These are phyloP conservation scores for Vitis cinerea DNA, from an alignment of 164 flowering plant species.

Conservation along the genomic window DNA sequence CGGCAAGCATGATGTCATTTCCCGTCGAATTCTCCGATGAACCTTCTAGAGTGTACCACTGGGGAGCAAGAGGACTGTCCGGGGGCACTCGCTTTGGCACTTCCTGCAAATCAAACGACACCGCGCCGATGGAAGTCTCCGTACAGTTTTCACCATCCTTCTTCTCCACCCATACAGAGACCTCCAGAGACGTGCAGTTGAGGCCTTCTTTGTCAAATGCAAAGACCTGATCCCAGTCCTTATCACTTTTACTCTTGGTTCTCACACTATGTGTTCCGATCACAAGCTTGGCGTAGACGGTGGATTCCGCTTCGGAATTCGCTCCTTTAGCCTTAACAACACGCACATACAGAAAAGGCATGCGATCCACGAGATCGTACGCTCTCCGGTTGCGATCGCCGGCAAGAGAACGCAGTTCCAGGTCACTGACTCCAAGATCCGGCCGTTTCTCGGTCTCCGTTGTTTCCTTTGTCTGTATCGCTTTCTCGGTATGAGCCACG, in stretches of 20 bases:
- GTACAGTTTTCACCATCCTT: slow-evolving; percentile 18
- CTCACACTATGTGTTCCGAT: slow-evolving; percentile 77
- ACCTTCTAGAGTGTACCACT: slow-evolving; percentile 87
- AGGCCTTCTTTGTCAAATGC: slow-evolving; percentile 81
- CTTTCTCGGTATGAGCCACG: slow-evolving; percentile 22
- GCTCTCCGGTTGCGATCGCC: slow-evolving; percentile 38
- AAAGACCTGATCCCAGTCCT: slow-evolving; percentile 93
- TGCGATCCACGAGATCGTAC: slow-evolving; percentile 76
- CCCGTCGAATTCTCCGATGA: slow-evolving; percentile 39
- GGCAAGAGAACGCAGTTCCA: slow-evolving; percentile 43
- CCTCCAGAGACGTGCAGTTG: slow-evolving; percentile 72
- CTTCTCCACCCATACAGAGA: slow-evolving; percentile 59
- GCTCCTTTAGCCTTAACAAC: slow-evolving; percentile 64
- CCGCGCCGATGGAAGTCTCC: slow-evolving; percentile 58
- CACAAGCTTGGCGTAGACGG: slow-evolving; percentile 59
- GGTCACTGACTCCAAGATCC: slow-evolving; percentile 29
- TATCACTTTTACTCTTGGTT: slow-evolving; percentile 46
- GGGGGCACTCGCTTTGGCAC: slow-evolving; percentile 93
- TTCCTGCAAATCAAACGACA: slow-evolving; percentile 83
- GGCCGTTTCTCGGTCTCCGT: slow-evolving; percentile 6
- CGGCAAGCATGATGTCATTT: slow-evolving; percentile 83
- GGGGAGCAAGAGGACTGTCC: slow-evolving; percentile 94
- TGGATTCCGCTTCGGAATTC: slow-evolving; percentile 16
- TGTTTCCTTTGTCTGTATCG: slow-evolving; percentile 17
- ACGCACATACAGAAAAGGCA: slow-evolving; percentile 80